A percentile compares a stretch with the other conserved stretches of the same genome.
These are phyloP conservation scores for Theileria sp. DNA, from an alignment of 169 alveolate genomes.

Conservation along the genomic window DNA sequence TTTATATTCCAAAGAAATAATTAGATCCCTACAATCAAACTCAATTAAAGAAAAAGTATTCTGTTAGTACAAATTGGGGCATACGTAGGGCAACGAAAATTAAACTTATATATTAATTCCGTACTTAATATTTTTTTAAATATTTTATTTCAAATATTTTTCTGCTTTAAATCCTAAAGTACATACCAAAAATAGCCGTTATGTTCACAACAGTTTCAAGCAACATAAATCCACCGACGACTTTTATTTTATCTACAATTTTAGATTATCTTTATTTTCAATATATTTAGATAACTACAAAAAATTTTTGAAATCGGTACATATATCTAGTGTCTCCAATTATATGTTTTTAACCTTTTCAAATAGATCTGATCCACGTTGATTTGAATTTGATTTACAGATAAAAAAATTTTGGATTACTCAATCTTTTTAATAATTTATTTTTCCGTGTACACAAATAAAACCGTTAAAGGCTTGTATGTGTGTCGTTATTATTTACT, in stretches of 20 bases:
- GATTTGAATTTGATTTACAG: background rate
- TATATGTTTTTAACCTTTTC: conserved; percentile 3
- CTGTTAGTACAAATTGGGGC: conserved; percentile 31
- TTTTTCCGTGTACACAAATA: background rate
- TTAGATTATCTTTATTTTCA: conserved; percentile 15
- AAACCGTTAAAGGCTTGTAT: background rate
- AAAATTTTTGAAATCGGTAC: background rate
- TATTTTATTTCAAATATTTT: conserved; percentile 13
- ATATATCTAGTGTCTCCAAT: background rate
- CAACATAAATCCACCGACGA: background rate
- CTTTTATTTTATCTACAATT: conserved; percentile 5
- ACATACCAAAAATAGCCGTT: conserved; percentile 12
- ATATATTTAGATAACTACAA: background rate
- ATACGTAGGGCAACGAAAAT: conserved; percentile 37
- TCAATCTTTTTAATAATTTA: background rate
- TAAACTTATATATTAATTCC: background rate
- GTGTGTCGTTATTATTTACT: conserved; percentile 11
- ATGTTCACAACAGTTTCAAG: conserved; percentile 26
- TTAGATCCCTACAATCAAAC: background rate
- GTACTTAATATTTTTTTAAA: conserved; percentile 13
- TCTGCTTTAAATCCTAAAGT: conserved; percentile 1
- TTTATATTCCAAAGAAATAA: background rate
- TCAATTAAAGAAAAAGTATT: conserved; percentile 4
- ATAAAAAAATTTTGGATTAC: background rate
- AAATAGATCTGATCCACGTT: conserved; percentile 9